Evolutionary conservation across 2,329 filamentous ascomycete genomes (phyloP), one percentile per base, ranked within the genome.

Genomic region (Reticulascus tulasneorum): DNA sequence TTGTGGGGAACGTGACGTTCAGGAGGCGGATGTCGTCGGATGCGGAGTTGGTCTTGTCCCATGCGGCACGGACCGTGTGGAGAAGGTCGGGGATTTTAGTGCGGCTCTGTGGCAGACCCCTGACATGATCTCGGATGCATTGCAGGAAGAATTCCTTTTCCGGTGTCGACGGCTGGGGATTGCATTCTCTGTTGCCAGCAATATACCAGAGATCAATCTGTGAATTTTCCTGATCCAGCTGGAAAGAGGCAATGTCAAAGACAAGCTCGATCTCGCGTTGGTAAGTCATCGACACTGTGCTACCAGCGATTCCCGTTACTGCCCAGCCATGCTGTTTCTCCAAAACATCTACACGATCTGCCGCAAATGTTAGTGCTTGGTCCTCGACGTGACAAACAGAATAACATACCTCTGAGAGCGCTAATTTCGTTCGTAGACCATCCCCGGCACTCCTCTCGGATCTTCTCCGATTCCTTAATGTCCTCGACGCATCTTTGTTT

Each of bases 401-500:
- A n/a, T n/a, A 22, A 29, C 54, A 20, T 71, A 86, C 85, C 76
- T 73, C 90, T 89, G n/a, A 94, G 69, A 24, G 69, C 67, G 45
- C 75, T 75, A 45, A 97, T 86, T 61, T 97, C 93, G 19, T 75
- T 81, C 34, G 82, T 78, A 38, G 83, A 91, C 83, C 90, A 96
- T 24, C 91, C 90, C 35, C 90, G 80, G 56, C 85, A 94, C 52
- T 94, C 86, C 56, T 96, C 89, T 44, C 86, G 78, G 18, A 94
- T 71, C 46, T 80, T 82, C 58, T 96, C 89, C 0, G 90, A 86
- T 51, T 88, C 82, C 40, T 79, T 75, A 39, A 94, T 96, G 30
- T 93, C 85, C 19, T 77, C 73, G 20, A 83, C 53, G 47, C 76
- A 88, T 48, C 80, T 73, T 35, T 79, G 63, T 56, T 91, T 95